Evolutionary conservation across 345 rosid genomes (phyloP).

Genomic region (Litchi chinensis): DNA sequence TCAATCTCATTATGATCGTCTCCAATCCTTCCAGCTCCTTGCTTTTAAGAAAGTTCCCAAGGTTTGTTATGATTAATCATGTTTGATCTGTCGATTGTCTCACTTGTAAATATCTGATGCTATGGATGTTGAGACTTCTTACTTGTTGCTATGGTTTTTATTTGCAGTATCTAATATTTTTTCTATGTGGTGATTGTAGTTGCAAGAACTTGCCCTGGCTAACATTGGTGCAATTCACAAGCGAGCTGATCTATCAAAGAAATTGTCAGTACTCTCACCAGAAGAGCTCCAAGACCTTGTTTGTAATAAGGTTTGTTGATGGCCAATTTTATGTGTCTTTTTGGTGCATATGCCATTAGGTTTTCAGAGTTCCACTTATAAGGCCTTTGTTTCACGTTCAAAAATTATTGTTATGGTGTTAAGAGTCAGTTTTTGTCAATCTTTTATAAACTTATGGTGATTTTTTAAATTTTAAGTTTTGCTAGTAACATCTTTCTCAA

Average conservation of each 20-base stretch:
- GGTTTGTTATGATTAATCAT: constrained; percentile 45
- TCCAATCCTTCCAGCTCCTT: constrained; percentile 88
- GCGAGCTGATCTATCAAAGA: constrained; percentile 87
- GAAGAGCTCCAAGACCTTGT: constrained; percentile 89
- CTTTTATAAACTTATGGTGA: neutral
- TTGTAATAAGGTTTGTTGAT: constrained; percentile 75
- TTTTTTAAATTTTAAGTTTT: neutral
- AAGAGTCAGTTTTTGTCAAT: neutral
- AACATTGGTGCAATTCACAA: constrained; percentile 86
- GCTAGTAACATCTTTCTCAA: neutral
- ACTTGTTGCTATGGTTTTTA: constrained; percentile 17
- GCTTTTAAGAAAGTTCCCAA: constrained; percentile 90
- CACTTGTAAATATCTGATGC: constrained; percentile 8
- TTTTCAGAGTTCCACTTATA: neutral
- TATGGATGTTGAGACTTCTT: constrained; percentile 1
- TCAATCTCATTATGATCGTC: constrained; percentile 78
- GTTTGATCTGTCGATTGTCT: constrained; percentile 16
- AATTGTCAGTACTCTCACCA: constrained; percentile 70
- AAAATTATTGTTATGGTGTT: neutral
- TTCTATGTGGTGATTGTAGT: constrained; percentile 44
- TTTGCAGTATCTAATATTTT: constrained; percentile 22
- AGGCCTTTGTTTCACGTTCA: neutral
- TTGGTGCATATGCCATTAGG: neutral
- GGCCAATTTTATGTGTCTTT: constrained; percentile 8
- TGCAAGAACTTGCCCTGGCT: constrained; percentile 84